Base-by-base conservation (phyloP, 768 basidiomycete genomes). In the Sarcodon aspratus region DNA sequence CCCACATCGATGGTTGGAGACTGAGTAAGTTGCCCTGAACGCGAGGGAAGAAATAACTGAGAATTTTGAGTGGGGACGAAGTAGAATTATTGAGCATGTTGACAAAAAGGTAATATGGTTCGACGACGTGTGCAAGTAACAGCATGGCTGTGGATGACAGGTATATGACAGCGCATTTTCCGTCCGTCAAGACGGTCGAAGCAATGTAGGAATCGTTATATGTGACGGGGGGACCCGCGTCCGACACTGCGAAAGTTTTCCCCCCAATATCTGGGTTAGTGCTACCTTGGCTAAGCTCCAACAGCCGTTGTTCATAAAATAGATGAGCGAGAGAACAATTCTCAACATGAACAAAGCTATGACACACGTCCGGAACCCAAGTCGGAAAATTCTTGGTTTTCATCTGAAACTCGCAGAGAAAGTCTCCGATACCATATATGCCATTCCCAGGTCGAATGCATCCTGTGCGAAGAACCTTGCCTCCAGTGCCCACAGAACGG, bases 361-460 rank as follows among this genome's bases (percentile, higher is more conserved):
- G 78, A 34, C 85, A 55, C 49, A 75, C 71, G 50, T 71, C 69
- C 4, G 57, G 51, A 33, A 77, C 68, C 85, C 85, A 89, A 0
- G 78, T 75, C 1, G 78, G 80, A 57, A 80, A 85, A 45, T 65
- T 59, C 57, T 72, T 65, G 42, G 80, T 74, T 3, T 72, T 65
- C 38, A 89, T 73, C 59, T 80, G 84, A 15, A 77, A 73, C 3
- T 75, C 82, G 46, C 75, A 78, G 9, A 84, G 58, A 56, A 82
- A 72, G 59, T 88, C 86, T 35, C 84, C 76, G 1, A 85, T 79
- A 1, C 86, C 86, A 60, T 76, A 89, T 3, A 86, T 64, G 0
- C 82, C 84, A 51, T 87, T 87, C 0, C 85, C 84, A 3, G 86
- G 86, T n/a, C 86, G 76, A 38, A 89, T 69, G 52, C 76, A 81